A percentile compares a stretch with the other conserved stretches of the same genome.
Conservation (phyloP, 2,329 filamentous ascomycete species). For the Epichloe uncinata region DNA sequence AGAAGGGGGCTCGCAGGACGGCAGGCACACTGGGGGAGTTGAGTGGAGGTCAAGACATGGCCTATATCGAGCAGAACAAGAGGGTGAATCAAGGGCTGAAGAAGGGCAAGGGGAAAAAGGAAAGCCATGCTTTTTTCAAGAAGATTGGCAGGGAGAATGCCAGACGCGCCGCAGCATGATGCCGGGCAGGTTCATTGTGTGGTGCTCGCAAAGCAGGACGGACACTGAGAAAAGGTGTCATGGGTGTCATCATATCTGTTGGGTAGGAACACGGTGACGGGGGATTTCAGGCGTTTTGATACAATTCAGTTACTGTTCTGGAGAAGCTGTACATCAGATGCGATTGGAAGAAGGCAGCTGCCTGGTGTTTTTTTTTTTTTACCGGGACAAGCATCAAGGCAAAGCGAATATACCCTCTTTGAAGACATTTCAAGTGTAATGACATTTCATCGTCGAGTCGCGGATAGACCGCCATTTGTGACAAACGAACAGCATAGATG, state of each 20-base stretch:
- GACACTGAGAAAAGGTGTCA: background rate
- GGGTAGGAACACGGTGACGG: background rate
- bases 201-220: background rate
- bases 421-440: background rate
- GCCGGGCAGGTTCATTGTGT: background rate
- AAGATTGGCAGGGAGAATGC: constrained; percentile 29
- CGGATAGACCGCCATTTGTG: no score
- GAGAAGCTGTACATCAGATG: background rate
- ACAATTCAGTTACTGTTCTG: background rate
- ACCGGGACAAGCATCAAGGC: background rate
- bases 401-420: background rate
- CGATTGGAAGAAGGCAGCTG: background rate
- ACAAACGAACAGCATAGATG: no score
- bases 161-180: constrained; percentile 20
- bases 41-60: constrained; percentile 90
- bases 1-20: constrained; percentile 56
- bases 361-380: background rate
- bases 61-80: constrained; percentile 79
- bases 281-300: background rate
- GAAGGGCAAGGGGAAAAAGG: constrained; percentile 25
- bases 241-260: background rate
- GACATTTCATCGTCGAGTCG: no score
- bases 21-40: constrained; percentile 74
- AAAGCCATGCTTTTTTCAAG: constrained; percentile 28
- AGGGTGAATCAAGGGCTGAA: constrained; percentile 40